Evolutionary conservation across 768 basidiomycete species (phyloP), one percentile per base, ranked within the genome.

Genomic region (Mycena epipterygia): DNA sequence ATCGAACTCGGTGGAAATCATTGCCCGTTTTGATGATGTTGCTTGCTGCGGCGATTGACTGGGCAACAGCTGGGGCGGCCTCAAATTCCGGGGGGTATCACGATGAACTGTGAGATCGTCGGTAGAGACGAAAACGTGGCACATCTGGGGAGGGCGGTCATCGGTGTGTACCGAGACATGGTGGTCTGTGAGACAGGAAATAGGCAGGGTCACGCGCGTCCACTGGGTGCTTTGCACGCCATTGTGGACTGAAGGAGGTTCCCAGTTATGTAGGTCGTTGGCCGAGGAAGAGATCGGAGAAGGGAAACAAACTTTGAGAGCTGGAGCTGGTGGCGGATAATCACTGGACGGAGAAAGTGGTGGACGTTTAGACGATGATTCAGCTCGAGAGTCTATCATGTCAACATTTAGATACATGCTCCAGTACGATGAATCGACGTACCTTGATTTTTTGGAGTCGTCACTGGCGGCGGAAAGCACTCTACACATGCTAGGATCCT

Each of bases 101-200:
- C 14, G 30, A 21, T 53, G 44, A 16, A 32, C 30, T 16, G 42
- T 44, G 19, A 51, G 42, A 16, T 67, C 56, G 35, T 39, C 27
- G 27, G 49, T 46, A 16, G 41, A 25, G 23, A 68, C 59, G 32
- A 44, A 65, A 7, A 65, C 55, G 0, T 39, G 41, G 42, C 49
- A 41, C 62, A 65, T 56, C 32, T 65, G 53, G 14, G 52, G 42
- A 17, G 52, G 29, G n/a, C 41, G 42, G 56, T 35, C 62, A 21
- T 39, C 56, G 6, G 42, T 33, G 11, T 17, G 13, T 21, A 56
- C 30, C 12, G 52, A 44, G 2, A 41, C 68, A 39, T 59, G 30
- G 39, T 70, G 62, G 48, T 69, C 46, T 21, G 61, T n/a, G 42
- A 70, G 32, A 30, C 62, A 70, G 14, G 68, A 64, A 23, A 70